Evolutionary conservation across 1,284 basidiomycete species (phyloP), one percentile per base, ranked within the genome.

Genomic region (Moesziomyces parantarcticus): DNA sequence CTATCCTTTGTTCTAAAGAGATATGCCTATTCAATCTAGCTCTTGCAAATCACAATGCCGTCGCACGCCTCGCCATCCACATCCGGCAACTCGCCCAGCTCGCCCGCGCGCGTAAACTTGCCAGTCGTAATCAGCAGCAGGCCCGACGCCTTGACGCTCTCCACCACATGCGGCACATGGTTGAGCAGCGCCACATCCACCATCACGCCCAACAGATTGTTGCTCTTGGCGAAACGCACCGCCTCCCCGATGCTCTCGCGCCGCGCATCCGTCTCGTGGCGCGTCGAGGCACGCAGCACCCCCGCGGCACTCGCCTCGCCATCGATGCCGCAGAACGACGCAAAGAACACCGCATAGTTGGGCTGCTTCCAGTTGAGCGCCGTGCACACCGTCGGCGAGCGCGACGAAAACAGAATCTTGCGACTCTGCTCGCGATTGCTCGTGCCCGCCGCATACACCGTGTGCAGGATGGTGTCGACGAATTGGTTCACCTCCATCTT

Each of bases 331-430:
- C 94, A 97, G 80, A 90, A 89, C 13, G 92, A 92, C 9, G 91
- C 90, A 84, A 98, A 93, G 86, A 99, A 97, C 29, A 99, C 96
- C 53, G 97, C 85, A 92, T 93, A 97, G 84, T 99, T 99, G 18
- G 97, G 97, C 85, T 99, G 97, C 85, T 99, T 99, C 95, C 97
- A 98, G 84, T 99, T 98, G 58, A 99, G 85, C 18, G 92, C 90
- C 3, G 92, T 89, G 59, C 82, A 83, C 5, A 80, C 82, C 22
- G 79, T 81, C 7, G 82, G 81, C 25, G 72, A 76, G 6, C 75
- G 41, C 18, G 78, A 81, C 9, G 76, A 75, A 43, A 83, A 83
- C 32, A 83, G 56, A 18, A 83, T 75, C 58, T 79, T 80, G 25
- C 82, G 71, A 45, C 75, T 76, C 53, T 79, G 76, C 26, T 70